A percentile compares a stretch with the other conserved stretches of the same genome.
Conservation (phyloP, 208 protist species). For the Cochliopodium minus region DNA sequence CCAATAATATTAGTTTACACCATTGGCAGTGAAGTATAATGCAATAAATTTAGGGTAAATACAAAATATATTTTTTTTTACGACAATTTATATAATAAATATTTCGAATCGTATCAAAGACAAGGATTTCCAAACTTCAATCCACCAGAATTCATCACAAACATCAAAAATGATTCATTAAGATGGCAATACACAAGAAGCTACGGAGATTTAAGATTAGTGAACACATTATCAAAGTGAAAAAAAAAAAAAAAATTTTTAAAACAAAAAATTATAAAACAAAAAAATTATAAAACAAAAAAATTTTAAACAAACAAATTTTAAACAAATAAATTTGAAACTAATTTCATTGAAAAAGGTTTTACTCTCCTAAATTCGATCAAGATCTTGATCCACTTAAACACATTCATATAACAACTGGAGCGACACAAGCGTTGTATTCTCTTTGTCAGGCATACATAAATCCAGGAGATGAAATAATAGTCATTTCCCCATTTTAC, state of each 20-base stretch:
- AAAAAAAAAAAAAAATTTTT: background rate
- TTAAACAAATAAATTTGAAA: background rate
- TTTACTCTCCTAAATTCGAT: background rate
- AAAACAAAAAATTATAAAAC: background rate
- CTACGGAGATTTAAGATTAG: constrained; percentile 13
- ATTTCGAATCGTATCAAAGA: too few species aligned
- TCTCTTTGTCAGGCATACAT: constrained; percentile 47
- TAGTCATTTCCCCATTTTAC: constrained; percentile 73
- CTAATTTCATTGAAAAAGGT: background rate
- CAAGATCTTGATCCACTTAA: constrained; percentile 27
- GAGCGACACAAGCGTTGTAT: constrained; percentile 58
- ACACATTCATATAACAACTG: constrained; percentile 51
- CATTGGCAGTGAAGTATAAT: constrained; percentile 52
- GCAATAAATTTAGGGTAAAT: constrained; percentile 70
- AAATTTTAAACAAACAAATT: background rate
- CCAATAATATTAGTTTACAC: too few species aligned
- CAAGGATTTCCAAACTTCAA: constrained; percentile 64
- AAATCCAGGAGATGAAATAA: constrained; percentile 63
- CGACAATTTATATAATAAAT: too few species aligned
- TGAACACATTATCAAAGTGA: background rate
- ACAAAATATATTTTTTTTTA: too few species aligned
- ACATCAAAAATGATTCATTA: constrained; percentile 34
- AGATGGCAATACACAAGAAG: constrained; percentile 21
- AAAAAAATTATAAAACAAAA: background rate
- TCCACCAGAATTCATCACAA: constrained; percentile 43